These are phyloP conservation scores for Pythium diclinum DNA, from an alignment of 352 stramenopile genomes.

Conservation along the genomic window DNA sequence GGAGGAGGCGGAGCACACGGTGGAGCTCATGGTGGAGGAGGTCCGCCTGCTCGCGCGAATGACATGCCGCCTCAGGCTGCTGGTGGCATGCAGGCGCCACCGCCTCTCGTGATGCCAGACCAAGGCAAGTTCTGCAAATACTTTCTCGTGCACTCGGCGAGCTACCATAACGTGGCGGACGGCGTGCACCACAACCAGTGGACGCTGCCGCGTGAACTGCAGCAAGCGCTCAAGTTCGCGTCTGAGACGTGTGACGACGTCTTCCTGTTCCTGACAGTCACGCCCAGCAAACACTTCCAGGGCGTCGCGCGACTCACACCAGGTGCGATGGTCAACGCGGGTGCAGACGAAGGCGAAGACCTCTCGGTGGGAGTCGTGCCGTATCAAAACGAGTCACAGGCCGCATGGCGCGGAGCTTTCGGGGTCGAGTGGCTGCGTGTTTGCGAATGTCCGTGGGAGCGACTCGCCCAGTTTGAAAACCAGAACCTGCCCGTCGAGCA, in stretches of 20 bases:
- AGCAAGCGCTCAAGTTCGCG: constrained; percentile 66
- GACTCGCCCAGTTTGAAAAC: constrained; percentile 67
- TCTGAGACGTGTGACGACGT: constrained; percentile 76
- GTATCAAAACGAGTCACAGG: constrained; percentile 51
- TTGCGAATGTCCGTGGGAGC: constrained; percentile 85
- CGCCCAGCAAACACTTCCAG: constrained; percentile 78
- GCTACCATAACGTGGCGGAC: constrained; percentile 81
- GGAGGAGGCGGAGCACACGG: background rate
- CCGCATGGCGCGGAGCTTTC: constrained; percentile 60
- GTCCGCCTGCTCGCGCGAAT: background rate
- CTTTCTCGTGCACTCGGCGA: constrained; percentile 74
- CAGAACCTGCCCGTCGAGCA: constrained; percentile 55
- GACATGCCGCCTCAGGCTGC: constrained; percentile 4
- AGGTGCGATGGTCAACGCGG: constrained; percentile 36
- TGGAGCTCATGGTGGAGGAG: background rate
- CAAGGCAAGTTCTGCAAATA: constrained; percentile 80
- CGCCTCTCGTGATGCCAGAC: constrained; percentile 49
- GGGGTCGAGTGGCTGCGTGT: constrained; percentile 83
- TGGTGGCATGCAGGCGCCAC: constrained; percentile 6
- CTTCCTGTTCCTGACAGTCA: constrained; percentile 76
- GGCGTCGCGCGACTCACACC: constrained; percentile 51
- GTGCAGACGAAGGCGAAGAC: constrained; percentile 47
- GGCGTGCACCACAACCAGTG: constrained; percentile 76
- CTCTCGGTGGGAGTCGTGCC: constrained; percentile 45
- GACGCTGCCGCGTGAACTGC: constrained; percentile 44